Evolutionary conservation across 805 yeast species (phyloP), one percentile per base, ranked within the genome.

Genomic region (Saccharomycopsis sp.): DNA sequence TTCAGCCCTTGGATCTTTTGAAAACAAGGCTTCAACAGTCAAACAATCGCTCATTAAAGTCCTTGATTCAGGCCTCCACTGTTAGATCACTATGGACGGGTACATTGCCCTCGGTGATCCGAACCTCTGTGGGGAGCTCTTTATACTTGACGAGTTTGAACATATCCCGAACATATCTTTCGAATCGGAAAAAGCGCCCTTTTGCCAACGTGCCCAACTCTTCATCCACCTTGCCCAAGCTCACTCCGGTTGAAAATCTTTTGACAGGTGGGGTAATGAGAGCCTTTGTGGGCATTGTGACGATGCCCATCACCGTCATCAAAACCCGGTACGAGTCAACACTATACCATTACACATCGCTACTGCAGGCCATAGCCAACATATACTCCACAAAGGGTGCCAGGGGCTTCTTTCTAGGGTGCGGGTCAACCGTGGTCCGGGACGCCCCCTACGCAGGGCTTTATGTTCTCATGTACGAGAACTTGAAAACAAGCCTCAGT

Each of bases 381-480:
- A 81, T 86, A 3, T 75, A 69, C 45, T 23, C 26, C 4, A 29
- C 34, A 6, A 40, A 47, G 7, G 57, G 57, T 1, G 75, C 87
- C 0, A 54, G 59, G 16, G 94, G 95, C 12, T 87, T 89, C 55
- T 87, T 87, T 58, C 70, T 75, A 46, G 98, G 98, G 0, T 82
- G 81, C 52, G 76, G 82, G 1, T 95, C 94, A 2, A 92, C 98
- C 0, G 70, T 80, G 46, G 70, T 84, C 9, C 63, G 98, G 48
- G 98, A 92, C 61, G 94, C 95, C 18, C 98, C 98, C 0, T 84
- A 92, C 58, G 96, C 98, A 5, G 98, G 98, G 0, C 55, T 92
- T 3, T 89, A 92, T 53, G 86, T 92, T 21, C 61, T 87, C 27
- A 72, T 87, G 48, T 89, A 89, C 59, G 96, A 89, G 55, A 69